phyloP scores from a whole-genome alignment of 2,329 filamentous ascomycete species.

The Thelonectria blattea region DNA sequence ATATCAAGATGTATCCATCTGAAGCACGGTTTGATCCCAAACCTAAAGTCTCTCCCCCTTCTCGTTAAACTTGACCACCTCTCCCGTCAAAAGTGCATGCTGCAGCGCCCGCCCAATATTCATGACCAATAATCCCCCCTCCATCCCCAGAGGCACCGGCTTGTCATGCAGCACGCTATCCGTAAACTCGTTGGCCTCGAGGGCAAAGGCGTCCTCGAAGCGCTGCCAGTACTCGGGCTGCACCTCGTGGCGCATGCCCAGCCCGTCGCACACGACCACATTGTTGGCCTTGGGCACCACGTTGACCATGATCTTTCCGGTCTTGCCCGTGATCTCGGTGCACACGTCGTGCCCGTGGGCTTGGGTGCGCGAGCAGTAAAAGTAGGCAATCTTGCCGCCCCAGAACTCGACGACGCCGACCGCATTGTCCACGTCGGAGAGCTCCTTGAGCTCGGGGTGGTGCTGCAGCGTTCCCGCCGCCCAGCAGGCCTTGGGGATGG shows the following conservation, averaged over 20 bases:
- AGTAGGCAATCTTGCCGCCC: constrained; percentile 67
- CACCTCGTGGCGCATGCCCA: constrained; percentile 59
- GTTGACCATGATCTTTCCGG: constrained; percentile 67
- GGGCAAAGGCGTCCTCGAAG: constrained; percentile 67
- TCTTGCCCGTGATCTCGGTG: constrained; percentile 70
- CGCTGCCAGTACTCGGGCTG: constrained; percentile 67
- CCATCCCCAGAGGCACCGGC: constrained; percentile 53
- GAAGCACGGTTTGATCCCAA: too few relatives aligned
- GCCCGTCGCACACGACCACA: constrained; percentile 58
- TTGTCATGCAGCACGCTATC: constrained; percentile 54
- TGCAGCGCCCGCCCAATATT: constrained; percentile 66
- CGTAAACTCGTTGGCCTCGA: constrained; percentile 68
- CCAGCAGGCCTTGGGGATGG: constrained; percentile 23
- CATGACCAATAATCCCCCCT: constrained; percentile 64
- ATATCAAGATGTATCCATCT: too few relatives aligned
- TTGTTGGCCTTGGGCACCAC: constrained; percentile 60
- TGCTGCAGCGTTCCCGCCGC: constrained; percentile 24
- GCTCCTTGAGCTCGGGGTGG: constrained; percentile 35
- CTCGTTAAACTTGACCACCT: constrained; percentile 63
- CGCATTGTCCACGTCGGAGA: constrained; percentile 39
- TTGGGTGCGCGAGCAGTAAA: constrained; percentile 70
- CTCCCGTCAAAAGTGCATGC: constrained; percentile 59
- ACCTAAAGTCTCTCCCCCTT: constrained; percentile 16
- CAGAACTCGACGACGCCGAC: constrained; percentile 69
- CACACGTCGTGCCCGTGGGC: constrained; percentile 66